These are phyloP conservation scores for Russula compacta DNA, from an alignment of 768 basidiomycete genomes.

Conservation along the genomic window DNA sequence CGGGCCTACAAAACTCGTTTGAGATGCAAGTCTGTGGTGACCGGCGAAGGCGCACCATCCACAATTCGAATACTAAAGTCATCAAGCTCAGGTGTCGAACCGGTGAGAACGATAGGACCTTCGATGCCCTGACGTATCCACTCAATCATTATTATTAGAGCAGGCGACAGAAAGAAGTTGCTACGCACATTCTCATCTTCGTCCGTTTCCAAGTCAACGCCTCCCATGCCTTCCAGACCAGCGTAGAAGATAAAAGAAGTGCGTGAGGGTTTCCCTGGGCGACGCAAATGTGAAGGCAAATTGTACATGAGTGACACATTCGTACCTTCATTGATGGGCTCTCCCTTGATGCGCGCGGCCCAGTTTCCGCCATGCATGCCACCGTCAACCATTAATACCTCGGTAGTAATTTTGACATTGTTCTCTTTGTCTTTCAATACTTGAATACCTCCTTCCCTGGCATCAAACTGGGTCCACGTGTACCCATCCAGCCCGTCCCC, in stretches of 20 bases:
- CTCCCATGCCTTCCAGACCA: constrained; percentile 82
- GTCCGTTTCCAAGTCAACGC: constrained; percentile 68
- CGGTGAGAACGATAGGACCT: constrained; percentile 60
- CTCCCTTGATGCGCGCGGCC: constrained; percentile 77
- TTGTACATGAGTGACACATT: constrained; percentile 15
- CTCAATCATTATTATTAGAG: not conserved
- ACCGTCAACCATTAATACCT: constrained; percentile 78
- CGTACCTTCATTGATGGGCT: constrained; percentile 59
- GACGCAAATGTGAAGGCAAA: not conserved
- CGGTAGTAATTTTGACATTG: constrained; percentile 78
- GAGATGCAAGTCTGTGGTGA: not conserved
- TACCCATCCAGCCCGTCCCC: constrained; percentile 73
- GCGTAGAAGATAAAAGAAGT: constrained; percentile 80
- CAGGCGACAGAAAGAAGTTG: constrained; percentile 5
- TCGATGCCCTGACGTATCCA: constrained; percentile 53
- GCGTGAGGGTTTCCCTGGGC: constrained; percentile 38
- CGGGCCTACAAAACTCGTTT: constrained; percentile 35
- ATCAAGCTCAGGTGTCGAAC: constrained; percentile 69
- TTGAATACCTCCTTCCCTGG: constrained; percentile 79
- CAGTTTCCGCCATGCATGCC: constrained; percentile 81
- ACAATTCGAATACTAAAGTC: constrained; percentile 73
- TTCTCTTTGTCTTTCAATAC: constrained; percentile 72
- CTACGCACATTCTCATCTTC: constrained; percentile 61
- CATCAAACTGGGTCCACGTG: constrained; percentile 82
- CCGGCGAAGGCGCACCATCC: constrained; percentile 46